A percentile compares a stretch with the other conserved stretches of the same genome.
Evolutionary conservation across 306 rosid genomes (phyloP).

Genomic region (Trichosanthes cucumerina): DNA sequence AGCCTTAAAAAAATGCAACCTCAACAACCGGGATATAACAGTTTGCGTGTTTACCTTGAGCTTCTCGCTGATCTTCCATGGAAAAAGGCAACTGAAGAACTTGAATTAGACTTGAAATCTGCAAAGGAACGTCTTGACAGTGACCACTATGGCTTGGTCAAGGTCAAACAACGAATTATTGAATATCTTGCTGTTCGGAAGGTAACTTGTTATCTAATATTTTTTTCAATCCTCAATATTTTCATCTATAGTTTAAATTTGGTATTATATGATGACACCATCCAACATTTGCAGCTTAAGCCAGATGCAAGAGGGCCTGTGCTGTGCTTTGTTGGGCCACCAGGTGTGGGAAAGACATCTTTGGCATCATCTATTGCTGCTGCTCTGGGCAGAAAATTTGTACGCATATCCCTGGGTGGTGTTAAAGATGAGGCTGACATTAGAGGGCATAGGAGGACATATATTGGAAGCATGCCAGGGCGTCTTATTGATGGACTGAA

Average conservation of each 20-base stretch:
- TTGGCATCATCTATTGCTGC: constrained; percentile 94
- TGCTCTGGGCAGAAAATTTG: constrained; percentile 80
- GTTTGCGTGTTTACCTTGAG: constrained; percentile 88
- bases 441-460: constrained; percentile 96
- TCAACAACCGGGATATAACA: constrained; percentile 93
- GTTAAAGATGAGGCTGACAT: constrained; percentile 98
- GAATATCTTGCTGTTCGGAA: constrained; percentile 96
- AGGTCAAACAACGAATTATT: constrained; percentile 91
- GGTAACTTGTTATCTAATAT: constrained; percentile 31
- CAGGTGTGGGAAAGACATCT: constrained; percentile 97
- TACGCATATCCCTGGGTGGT: constrained; percentile 95
- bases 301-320: constrained; percentile 99
- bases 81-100: constrained; percentile 75
- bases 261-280: constrained; percentile 20
- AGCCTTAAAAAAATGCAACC: constrained; percentile 98
- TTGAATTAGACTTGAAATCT: constrained; percentile 70
- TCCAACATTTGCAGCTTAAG: constrained; percentile 60
- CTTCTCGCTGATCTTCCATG: constrained; percentile 98
- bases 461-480: constrained; percentile 99
- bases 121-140: constrained; percentile 79
- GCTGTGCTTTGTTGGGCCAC: constrained; percentile 95
- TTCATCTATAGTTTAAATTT: constrained; percentile 17
- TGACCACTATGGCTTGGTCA: constrained; percentile 86
- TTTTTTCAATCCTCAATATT: constrained; percentile 1
- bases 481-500: constrained; percentile 91